A percentile compares a stretch with the other conserved stretches of the same genome.
Conservation (phyloP, 352 stramenopile species). For the Pythium dissotocum region DNA sequence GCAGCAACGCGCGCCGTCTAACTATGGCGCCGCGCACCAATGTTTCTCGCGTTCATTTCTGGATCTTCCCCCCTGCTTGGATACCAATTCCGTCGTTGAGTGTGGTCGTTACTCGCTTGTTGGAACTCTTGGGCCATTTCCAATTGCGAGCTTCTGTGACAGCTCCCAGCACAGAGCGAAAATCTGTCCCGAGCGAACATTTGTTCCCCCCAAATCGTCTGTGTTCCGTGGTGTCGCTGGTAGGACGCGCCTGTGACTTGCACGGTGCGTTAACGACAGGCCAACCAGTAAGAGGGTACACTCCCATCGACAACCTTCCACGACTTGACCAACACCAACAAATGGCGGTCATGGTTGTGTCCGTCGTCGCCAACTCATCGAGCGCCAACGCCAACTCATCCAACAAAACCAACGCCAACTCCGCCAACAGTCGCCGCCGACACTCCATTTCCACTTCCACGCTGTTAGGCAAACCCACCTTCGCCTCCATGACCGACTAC, state of each 20-base stretch:
- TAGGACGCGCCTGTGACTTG: constrained; percentile 18
- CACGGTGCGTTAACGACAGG: constrained; percentile 13
- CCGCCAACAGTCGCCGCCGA: constrained; percentile 11
- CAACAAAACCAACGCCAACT: background rate
- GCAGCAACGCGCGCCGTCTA: background rate
- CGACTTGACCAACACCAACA: constrained; percentile 14
- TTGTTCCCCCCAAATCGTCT: constrained; percentile 21
- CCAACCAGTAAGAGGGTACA: constrained; percentile 6
- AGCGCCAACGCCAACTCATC: background rate
- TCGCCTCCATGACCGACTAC: constrained; percentile 11
- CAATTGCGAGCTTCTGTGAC: constrained; percentile 6
- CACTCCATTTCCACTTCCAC: constrained; percentile 32
- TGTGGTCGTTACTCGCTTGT: too few relatives aligned
- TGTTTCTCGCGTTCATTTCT: background rate
- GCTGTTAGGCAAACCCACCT: background rate
- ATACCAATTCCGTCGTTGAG: background rate
- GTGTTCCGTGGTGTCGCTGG: constrained; percentile 28
- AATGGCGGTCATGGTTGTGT: constrained; percentile 1
- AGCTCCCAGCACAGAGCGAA: background rate
- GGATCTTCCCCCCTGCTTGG: background rate
- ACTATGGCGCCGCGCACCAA: background rate
- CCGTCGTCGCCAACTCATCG: background rate
- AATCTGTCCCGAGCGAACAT: constrained; percentile 10
- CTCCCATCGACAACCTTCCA: constrained; percentile 1
- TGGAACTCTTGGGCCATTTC: background rate